Base-by-base conservation (phyloP, 75 land plant genomes). In the Adiantum capillusveneris region DNA sequence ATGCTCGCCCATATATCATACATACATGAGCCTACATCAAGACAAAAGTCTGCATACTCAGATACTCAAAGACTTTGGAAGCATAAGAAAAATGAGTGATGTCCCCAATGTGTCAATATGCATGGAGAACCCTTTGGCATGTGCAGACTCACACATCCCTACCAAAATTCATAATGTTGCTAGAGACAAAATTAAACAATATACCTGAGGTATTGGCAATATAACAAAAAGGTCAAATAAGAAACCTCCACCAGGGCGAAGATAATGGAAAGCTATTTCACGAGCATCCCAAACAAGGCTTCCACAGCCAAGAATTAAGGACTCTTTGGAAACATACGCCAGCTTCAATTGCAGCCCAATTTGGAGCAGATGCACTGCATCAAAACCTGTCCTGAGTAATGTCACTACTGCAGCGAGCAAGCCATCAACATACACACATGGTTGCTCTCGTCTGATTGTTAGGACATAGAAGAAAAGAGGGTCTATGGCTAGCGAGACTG, bases 121-220 rank as follows among this genome's bases (percentile, higher is more conserved):
- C n/a, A n/a, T n/a, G n/a, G n/a, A n/a, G n/a, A n/a, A n/a, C n/a
- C n/a, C n/a, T 34, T n/a, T n/a, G n/a, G n/a, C n/a, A n/a, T n/a
- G n/a, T n/a, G n/a, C n/a, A n/a, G n/a, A n/a, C n/a, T n/a, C n/a
- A n/a, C n/a, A n/a, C n/a, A n/a, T n/a, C n/a, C n/a, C n/a, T n/a
- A n/a, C n/a, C n/a, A n/a, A n/a, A n/a, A n/a, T n/a, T n/a, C n/a
- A n/a, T n/a, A n/a, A n/a, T n/a, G n/a, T n/a, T n/a, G n/a, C n/a
- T n/a, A n/a, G n/a, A n/a, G n/a, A n/a, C n/a, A n/a, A n/a, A n/a
- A n/a, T n/a, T n/a, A n/a, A n/a, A n/a, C n/a, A n/a, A n/a, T 44
- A n/a, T 42, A 86, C 96, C 94, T 92, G 94, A 20, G 87, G 88
- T 25, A 88, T 60, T 0, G 97, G 97, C 17, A 92, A 78, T 42